These are phyloP conservation scores for Epichloe glyceriae DNA, from an alignment of 2,329 filamentous ascomycete genomes.

Conservation along the genomic window DNA sequence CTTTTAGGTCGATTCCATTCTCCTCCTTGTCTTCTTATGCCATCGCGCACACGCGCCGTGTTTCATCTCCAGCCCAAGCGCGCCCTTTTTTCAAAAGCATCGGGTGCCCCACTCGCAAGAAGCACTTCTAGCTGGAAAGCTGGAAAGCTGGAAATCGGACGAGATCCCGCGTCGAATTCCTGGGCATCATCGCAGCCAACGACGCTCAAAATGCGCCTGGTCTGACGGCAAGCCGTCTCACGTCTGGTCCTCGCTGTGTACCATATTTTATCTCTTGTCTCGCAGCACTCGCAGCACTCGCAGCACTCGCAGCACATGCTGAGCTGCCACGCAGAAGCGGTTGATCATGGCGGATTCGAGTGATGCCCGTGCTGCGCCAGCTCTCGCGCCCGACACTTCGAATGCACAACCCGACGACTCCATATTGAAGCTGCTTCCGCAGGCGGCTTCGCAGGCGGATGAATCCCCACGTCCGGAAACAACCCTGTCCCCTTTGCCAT, in stretches of 20 bases:
- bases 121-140: neutral
- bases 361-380: neutral
- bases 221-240: constrained; percentile 18
- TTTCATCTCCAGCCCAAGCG: no score
- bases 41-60: no score
- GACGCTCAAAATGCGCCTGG: constrained; percentile 23
- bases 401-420: constrained; percentile 7
- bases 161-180: neutral
- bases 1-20: no score
- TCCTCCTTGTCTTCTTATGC: no score
- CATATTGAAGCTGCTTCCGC: constrained; percentile 8
- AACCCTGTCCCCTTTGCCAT: neutral
- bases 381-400: neutral
- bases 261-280: constrained; percentile 12
- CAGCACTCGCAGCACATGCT: constrained; percentile 17
- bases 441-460: constrained; percentile 11
- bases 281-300: no score
- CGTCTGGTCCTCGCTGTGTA: constrained; percentile 6
- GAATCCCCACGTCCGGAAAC: constrained; percentile 2
- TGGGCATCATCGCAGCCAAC: neutral
- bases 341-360: constrained; percentile 1
- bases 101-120: neutral
- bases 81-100: no score
- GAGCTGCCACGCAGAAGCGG: neutral
- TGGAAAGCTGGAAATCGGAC: neutral